Evolutionary conservation across 2,329 filamentous ascomycete species (phyloP).

Genomic region (Talaromyces sp.): DNA sequence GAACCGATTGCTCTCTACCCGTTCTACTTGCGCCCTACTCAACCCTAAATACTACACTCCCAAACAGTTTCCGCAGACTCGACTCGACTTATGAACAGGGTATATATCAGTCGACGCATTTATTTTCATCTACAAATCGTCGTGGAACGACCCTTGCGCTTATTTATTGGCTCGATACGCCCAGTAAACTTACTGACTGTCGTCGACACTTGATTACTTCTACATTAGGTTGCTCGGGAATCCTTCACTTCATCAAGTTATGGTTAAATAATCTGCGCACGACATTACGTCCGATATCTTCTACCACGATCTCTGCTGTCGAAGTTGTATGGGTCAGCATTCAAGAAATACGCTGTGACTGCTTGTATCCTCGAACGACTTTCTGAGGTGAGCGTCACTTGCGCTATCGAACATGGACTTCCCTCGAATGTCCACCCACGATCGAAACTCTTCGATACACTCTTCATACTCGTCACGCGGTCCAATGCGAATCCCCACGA

Average conservation of each 20-base stretch:
- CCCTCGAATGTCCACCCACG: slow-evolving; percentile 39
- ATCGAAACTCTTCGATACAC: slow-evolving; percentile 27
- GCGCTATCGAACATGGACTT: slow-evolving; percentile 44
- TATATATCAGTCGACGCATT: not conserved
- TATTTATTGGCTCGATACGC: not conserved
- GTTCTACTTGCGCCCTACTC: not conserved
- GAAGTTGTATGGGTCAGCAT: not conserved
- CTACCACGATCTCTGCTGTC: not conserved
- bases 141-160: not conserved
- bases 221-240: not conserved
- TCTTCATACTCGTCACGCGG: slow-evolving; percentile 44
- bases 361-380: not conserved
- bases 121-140: not conserved
- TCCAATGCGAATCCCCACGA: slow-evolving; percentile 64
- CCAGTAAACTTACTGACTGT: not conserved
- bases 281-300: not conserved
- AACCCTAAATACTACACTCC: not conserved
- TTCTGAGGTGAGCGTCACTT: not conserved
- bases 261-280: not conserved
- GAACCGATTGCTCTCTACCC: not conserved
- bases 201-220: not conserved
- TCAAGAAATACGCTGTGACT: not conserved
- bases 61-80: not conserved
- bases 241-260: not conserved
- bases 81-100: not conserved